Evolutionary conservation across 2,329 filamentous ascomycete genomes (phyloP), one percentile per base, ranked within the genome.

Genomic region (Escovopsis weberi): DNA sequence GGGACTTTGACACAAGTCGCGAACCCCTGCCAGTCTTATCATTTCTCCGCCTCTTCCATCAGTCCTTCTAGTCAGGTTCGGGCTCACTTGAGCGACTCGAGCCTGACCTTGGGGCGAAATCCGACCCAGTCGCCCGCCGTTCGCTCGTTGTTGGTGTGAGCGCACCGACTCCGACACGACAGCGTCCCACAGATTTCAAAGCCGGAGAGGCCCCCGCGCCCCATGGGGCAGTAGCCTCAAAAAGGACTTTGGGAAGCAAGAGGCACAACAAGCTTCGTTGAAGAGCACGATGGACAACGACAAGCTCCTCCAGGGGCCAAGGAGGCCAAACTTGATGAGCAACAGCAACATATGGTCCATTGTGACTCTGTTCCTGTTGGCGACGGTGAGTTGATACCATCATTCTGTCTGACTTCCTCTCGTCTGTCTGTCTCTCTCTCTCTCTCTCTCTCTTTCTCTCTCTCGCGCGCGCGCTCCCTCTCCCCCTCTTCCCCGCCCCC

Each of bases 161-260:
- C 32, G 38, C 42, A 41, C 33, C 39, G 26, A 42, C 30, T 23
- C 23, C 23, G 23, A 23, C 23, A 35, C 39, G 30, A 43, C 44
- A 38, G 32, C 41, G 41, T 41, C 38, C 41, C 44, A 43, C 41
- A 38, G 26, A 26, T 11, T 35, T 35, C 37, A 44, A 42, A 41
- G 42, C 41, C 41, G 32, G 36, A 3, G 7, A 41, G 42, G 45
- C 32, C 45, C 38, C 39, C 37, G 39, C 45, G 45, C 42, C 42
- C 26, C 23, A 43, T 46, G 45, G 42, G 39, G 42, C 37, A 39
- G 26, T 37, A 40, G 39, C 39, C 35, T 43, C 18, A 32, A 32
- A 32, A 32, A 11, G 28, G 28, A 32, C 28, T 6, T 9, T 32
- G 8, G 11, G 28, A 9, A 11, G 28, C 33, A 38, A 19, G 33